A percentile compares a stretch with the other conserved stretches of the same genome.
phyloP scores from a whole-genome alignment of 495 filamentous ascomycete species.

The Neurospora cerealis region DNA sequence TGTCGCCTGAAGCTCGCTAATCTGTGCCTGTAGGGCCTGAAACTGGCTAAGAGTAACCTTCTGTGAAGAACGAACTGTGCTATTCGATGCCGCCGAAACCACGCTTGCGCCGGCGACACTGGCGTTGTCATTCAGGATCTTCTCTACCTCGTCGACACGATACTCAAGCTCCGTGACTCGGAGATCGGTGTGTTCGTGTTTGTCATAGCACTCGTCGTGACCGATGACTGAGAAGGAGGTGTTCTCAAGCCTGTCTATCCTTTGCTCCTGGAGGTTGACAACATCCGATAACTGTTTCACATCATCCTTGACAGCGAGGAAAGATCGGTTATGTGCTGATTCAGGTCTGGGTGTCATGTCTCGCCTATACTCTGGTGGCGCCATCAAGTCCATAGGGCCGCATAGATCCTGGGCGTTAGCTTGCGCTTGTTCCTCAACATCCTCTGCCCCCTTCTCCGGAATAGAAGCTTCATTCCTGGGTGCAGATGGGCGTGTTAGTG shows the following conservation, averaged over 20 bases:
- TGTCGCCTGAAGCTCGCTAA: constrained; percentile 45
- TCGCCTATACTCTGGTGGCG: neutral
- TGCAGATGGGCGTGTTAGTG: constrained; percentile 30
- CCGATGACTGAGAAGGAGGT: constrained; percentile 45
- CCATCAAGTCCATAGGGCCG: neutral
- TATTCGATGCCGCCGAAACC: constrained; percentile 35
- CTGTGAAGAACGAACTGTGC: constrained; percentile 19
- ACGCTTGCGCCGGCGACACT: constrained; percentile 34
- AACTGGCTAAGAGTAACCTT: constrained; percentile 40
- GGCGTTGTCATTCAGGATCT: constrained; percentile 37
- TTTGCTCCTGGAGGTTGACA: constrained; percentile 40
- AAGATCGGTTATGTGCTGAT: constrained; percentile 3
- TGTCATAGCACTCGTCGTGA: constrained; percentile 50
- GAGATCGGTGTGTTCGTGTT: constrained; percentile 46
- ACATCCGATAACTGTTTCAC: constrained; percentile 26
- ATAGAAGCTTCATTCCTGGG: constrained; percentile 21
- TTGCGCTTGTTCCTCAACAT: constrained; percentile 12
- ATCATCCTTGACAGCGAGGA: constrained; percentile 10
- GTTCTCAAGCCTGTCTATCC: constrained; percentile 51
- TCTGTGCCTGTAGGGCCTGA: constrained; percentile 43
- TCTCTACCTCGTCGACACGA: constrained; percentile 51
- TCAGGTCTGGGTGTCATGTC: constrained; percentile 5
- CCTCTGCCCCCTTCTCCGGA: constrained; percentile 7
- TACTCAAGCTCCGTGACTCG: constrained; percentile 52
- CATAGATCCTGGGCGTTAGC: constrained; percentile 1